Percentiles rank a stretch among this genome's conserved stretches.
Conservation (phyloP, 176 grass and related monocot species). For the Triticum dicoccoides region DNA sequence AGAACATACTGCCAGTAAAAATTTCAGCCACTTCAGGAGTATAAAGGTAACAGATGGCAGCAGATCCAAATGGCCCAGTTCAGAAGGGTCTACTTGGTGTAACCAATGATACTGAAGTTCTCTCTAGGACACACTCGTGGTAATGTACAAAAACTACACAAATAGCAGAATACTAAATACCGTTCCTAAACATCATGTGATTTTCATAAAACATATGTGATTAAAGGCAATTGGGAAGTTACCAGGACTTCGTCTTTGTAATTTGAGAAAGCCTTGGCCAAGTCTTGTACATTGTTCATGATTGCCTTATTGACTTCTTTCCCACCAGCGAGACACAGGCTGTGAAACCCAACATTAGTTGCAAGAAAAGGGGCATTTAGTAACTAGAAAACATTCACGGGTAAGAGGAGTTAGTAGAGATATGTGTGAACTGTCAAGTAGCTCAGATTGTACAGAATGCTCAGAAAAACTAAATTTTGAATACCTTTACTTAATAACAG, state of each 20-base stretch:
- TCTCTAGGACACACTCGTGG: background rate
- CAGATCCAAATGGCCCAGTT: background rate
- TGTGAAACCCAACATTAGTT: slow-evolving; percentile 45
- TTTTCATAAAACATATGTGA: slow-evolving; percentile 1
- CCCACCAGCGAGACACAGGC: slow-evolving; percentile 77
- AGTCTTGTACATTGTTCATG: slow-evolving; percentile 78
- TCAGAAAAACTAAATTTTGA: slow-evolving; percentile 5
- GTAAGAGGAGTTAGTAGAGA: background rate
- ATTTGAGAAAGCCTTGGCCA: slow-evolving; percentile 72
- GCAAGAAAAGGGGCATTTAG: slow-evolving; percentile 1
- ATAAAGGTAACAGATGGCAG: background rate
- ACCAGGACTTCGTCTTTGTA: slow-evolving; percentile 99
- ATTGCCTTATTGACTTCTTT: slow-evolving; percentile 77
- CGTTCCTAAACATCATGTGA: background rate
- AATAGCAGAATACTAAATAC: background rate
- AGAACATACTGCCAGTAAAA: background rate
- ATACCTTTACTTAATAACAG: background rate
- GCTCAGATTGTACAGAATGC: slow-evolving; percentile 3
- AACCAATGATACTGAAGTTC: background rate
- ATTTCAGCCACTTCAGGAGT: background rate
- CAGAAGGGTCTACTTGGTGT: background rate
- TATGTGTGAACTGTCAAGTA: background rate
- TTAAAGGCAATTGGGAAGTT: slow-evolving; percentile 27
- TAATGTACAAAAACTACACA: slow-evolving; percentile 4
- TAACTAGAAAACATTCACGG: slow-evolving; percentile 27